Evolutionary conservation across 1,139 yeast species (phyloP).

Genomic region (Yamadazyma atmosphaerica): DNA sequence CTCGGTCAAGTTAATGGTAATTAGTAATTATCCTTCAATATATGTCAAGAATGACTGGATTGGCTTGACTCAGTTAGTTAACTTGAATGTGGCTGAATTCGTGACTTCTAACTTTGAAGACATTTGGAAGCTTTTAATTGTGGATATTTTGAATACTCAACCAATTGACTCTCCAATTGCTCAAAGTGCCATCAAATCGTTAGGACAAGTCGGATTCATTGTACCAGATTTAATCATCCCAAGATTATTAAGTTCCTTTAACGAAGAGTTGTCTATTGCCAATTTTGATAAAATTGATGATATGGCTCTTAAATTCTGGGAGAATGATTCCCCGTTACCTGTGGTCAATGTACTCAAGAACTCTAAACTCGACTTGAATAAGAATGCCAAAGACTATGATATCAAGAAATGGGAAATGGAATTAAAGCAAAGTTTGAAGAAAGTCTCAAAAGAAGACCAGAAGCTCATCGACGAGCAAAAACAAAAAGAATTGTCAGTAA

Average conservation of each 20-base stretch:
- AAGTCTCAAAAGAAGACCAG: slow-evolving; percentile 77
- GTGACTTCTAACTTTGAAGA: slow-evolving; percentile 39
- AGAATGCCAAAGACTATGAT: slow-evolving; percentile 80
- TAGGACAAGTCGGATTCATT: slow-evolving; percentile 70
- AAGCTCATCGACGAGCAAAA: slow-evolving; percentile 59
- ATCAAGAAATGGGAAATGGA: slow-evolving; percentile 89
- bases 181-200: slow-evolving; percentile 53
- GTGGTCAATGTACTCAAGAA: slow-evolving; percentile 52
- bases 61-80: slow-evolving; percentile 59
- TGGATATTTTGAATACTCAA: slow-evolving; percentile 6
- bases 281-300: slow-evolving; percentile 23
- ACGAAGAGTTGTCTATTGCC: slow-evolving; percentile 42
- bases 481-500: slow-evolving; percentile 55
- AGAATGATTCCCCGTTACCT: slow-evolving; percentile 60
- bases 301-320: slow-evolving; percentile 60
- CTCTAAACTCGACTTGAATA: slow-evolving; percentile 41
- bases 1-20: slow-evolving; percentile 46
- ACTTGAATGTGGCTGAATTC: slow-evolving; percentile 64
- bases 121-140: slow-evolving; percentile 30
- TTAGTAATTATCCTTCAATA: slow-evolving; percentile 52
- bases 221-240: slow-evolving; percentile 63
- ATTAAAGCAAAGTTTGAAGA: slow-evolving; percentile 72
- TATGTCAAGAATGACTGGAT: slow-evolving; percentile 71
- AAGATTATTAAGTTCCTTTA: slow-evolving; percentile 41
- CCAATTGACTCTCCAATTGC: slow-evolving; percentile 20